Conservation (phyloP, 192 early-diverging fungal species). For the Coemansia sp. region DNA sequence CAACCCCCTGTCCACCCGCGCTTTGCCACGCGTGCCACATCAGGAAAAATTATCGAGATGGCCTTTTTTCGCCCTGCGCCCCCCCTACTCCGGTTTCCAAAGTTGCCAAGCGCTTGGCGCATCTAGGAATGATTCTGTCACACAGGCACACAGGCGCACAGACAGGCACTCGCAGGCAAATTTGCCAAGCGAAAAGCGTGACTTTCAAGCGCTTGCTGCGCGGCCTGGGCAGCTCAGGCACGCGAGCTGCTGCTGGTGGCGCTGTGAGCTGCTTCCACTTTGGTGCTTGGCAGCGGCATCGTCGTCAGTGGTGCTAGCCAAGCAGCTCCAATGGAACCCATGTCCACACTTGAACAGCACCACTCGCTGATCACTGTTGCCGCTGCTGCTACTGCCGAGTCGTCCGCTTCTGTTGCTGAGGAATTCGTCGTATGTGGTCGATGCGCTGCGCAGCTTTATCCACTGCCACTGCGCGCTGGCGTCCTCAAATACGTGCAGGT, state of each 20-base stretch:
- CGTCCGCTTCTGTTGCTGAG: constrained; percentile 5
- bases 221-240: constrained; percentile 27
- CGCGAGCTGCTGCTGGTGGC: constrained; percentile 14
- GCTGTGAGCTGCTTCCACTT: background rate
- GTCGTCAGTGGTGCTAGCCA: constrained; percentile 6
- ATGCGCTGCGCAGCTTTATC: constrained; percentile 53
- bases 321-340: constrained; percentile 40
- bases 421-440: constrained; percentile 25
- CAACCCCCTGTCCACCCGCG: constrained; percentile 18
- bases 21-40: constrained; percentile 22
- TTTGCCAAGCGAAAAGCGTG: background rate
- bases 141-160: background rate
- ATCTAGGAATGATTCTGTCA: background rate
- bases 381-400: constrained; percentile 2
- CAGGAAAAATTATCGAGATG: constrained; percentile 2
- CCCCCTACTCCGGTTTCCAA: background rate
- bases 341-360: constrained; percentile 55
- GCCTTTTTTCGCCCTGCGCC: background rate
- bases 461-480: constrained; percentile 50
- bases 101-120: constrained; percentile 10
- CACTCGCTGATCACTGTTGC: constrained; percentile 12
- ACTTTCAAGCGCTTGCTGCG: background rate
- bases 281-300: background rate
- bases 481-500: constrained; percentile 57
- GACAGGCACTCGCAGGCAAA: background rate